These are phyloP conservation scores for Scutellaria galericulata DNA, from an alignment of 257 asterid genomes.

Conservation along the genomic window DNA sequence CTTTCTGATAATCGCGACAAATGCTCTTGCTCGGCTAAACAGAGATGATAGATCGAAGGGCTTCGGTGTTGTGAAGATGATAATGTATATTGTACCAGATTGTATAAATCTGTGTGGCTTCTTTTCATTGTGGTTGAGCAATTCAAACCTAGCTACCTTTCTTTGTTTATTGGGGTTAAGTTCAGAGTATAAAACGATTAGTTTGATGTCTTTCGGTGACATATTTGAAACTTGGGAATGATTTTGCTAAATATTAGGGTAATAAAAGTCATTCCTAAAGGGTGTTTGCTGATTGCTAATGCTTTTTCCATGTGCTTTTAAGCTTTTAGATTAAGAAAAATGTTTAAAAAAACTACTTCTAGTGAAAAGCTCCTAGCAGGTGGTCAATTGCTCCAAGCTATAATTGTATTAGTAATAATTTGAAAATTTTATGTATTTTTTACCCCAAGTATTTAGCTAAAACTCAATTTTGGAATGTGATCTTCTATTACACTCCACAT, in stretches of 20 bases:
- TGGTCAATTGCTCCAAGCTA: no score
- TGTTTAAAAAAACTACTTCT: no score
- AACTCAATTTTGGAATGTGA: no score
- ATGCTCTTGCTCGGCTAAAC: constrained; percentile 60
- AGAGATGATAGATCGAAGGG: constrained; percentile 33
- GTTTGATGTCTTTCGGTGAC: constrained; percentile 21
- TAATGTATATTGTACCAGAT: not conserved
- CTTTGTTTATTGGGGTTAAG: not conserved
- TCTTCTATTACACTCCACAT: no score
- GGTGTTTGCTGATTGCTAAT: not conserved
- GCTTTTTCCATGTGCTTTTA: no score
- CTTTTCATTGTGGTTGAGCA: constrained; percentile 8
- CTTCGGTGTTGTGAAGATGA: not conserved
- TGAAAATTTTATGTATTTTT: no score
- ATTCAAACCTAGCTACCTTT: constrained; percentile 1
- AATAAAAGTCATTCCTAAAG: constrained; percentile 17
- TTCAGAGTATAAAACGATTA: not conserved
- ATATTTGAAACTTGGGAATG: constrained; percentile 18
- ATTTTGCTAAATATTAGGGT: not conserved
- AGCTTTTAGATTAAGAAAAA: no score
- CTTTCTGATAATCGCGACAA: constrained; percentile 61
- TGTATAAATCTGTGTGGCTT: constrained; percentile 7
- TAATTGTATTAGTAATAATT: no score
- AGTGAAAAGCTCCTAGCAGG: no score
- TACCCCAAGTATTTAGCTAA: no score